A percentile compares a stretch with the other conserved stretches of the same genome.
Conservation (phyloP, 1,139 yeast species). For the Nakaseomyces uthaithaninus region DNA sequence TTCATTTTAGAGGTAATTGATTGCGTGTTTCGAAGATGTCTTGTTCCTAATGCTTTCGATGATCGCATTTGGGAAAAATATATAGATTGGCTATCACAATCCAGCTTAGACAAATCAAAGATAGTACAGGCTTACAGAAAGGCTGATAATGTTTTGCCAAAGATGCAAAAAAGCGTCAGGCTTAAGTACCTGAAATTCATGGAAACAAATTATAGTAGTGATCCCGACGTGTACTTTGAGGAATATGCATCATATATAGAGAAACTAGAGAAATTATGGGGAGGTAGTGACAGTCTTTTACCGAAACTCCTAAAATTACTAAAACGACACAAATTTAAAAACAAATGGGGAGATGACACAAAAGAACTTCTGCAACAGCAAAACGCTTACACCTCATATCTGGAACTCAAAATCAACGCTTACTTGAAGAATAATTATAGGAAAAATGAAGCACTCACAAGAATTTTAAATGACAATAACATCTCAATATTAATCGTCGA, state of each 20-base stretch:
- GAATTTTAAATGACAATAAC: slow-evolving; percentile 31
- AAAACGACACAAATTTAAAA: slow-evolving; percentile 21
- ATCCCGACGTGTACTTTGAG: slow-evolving; percentile 14
- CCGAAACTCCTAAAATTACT: slow-evolving; percentile 18
- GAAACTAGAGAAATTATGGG: slow-evolving; percentile 15
- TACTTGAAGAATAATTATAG: slow-evolving; percentile 18
- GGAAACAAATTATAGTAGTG: slow-evolving; percentile 12
- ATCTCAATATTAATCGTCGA: slow-evolving; percentile 35
- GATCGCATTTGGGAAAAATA: slow-evolving; percentile 53
- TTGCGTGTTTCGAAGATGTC: slow-evolving; percentile 46
- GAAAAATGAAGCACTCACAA: slow-evolving; percentile 20
- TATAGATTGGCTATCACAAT: slow-evolving; percentile 37
- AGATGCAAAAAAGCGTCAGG: slow-evolving; percentile 15
- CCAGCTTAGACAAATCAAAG: slow-evolving; percentile 4
- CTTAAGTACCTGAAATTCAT: slow-evolving; percentile 16
- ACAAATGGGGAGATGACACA: slow-evolving; percentile 18
- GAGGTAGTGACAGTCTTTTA: slow-evolving; percentile 16
- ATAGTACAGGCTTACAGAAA: slow-evolving; percentile 18
- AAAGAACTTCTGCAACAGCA: slow-evolving; percentile 21
- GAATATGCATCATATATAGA: slow-evolving; percentile 14
- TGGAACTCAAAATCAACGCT: slow-evolving; percentile 23
- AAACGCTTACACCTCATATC: slow-evolving; percentile 18
- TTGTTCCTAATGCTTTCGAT: slow-evolving; percentile 49
- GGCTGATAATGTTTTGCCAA: slow-evolving; percentile 19
- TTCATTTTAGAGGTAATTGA: not conserved